Conservation (phyloP, 2,329 filamentous ascomycete genomes). For the Colletotrichum sp. region DNA sequence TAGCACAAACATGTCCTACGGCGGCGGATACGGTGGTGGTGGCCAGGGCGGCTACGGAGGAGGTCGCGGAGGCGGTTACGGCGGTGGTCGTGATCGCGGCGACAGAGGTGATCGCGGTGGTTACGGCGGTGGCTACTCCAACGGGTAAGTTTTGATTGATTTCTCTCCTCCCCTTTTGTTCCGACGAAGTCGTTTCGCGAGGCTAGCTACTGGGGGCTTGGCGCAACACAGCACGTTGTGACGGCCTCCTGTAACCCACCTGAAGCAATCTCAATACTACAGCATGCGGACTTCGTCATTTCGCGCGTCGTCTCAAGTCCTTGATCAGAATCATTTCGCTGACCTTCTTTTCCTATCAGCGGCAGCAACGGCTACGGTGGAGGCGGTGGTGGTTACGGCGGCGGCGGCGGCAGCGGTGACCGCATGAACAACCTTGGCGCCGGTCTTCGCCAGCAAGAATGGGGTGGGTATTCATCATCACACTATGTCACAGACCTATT, state of each 20-base stretch:
- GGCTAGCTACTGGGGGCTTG: background rate
- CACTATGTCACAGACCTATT: background rate
- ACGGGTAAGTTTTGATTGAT: conserved; percentile 39
- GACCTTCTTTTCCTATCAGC: conserved; percentile 39
- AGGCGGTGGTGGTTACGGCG: conserved; percentile 38
- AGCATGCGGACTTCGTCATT: background rate
- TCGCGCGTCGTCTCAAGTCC: background rate
- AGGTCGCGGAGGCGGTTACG: conserved; percentile 28
- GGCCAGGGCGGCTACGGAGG: conserved; percentile 31
- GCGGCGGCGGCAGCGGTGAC: conserved; percentile 81
- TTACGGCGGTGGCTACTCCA: conserved; percentile 44
- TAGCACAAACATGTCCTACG: conserved; percentile 49
- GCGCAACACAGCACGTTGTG: background rate
- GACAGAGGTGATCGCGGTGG: conserved; percentile 31
- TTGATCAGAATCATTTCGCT: conserved; percentile 29
- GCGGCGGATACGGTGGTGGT: conserved; percentile 35
- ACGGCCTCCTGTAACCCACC: background rate
- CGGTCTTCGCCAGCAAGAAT: conserved; percentile 84
- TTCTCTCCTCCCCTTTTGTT: conserved; percentile 24
- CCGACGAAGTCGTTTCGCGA: conserved; percentile 29
- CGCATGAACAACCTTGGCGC: conserved; percentile 92
- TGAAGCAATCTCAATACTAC: background rate
- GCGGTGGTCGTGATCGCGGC: conserved; percentile 32
- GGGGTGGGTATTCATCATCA: conserved; percentile 65
- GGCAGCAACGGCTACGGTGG: conserved; percentile 50